A percentile compares a stretch with the other conserved stretches of the same genome.
These are phyloP conservation scores for Penicillium polonicum DNA, from an alignment of 2,329 filamentous ascomycete genomes.

Conservation along the genomic window DNA sequence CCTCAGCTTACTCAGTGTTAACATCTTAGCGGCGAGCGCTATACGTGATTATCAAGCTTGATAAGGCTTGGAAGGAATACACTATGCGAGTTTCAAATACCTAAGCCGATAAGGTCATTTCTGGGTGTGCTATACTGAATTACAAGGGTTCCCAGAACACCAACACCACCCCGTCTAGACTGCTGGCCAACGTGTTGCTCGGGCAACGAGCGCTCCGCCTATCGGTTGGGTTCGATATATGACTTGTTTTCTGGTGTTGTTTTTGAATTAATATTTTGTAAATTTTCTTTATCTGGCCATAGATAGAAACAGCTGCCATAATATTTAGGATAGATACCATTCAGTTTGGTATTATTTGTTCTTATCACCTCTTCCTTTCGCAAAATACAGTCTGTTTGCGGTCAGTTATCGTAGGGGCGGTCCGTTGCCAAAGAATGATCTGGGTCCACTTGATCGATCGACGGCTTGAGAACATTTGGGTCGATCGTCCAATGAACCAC, in stretches of 20 bases:
- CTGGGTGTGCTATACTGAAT: slow-evolving; percentile 50
- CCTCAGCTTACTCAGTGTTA: slow-evolving; percentile 38
- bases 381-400: not conserved
- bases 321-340: not conserved
- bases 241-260: not conserved
- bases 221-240: not conserved
- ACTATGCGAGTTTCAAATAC: slow-evolving; percentile 51
- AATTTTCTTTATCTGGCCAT: not conserved
- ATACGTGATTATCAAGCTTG: slow-evolving; percentile 44
- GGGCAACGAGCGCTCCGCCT: not conserved
- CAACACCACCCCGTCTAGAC: slow-evolving; percentile 18
- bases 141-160: slow-evolving; percentile 31
- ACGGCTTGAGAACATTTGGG: not conserved
- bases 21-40: slow-evolving; percentile 41
- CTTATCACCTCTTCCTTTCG: not conserved
- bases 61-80: slow-evolving; percentile 40
- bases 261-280: not conserved
- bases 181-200: not conserved
- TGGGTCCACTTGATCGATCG: not conserved
- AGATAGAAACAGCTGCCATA: not conserved
- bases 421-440: not conserved
- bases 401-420: not conserved
- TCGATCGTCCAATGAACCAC: not conserved
- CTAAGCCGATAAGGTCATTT: slow-evolving; percentile 50
- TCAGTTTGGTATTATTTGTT: not conserved